Conservation (phyloP, 495 filamentous ascomycete genomes). For the Darksidea phi region DNA sequence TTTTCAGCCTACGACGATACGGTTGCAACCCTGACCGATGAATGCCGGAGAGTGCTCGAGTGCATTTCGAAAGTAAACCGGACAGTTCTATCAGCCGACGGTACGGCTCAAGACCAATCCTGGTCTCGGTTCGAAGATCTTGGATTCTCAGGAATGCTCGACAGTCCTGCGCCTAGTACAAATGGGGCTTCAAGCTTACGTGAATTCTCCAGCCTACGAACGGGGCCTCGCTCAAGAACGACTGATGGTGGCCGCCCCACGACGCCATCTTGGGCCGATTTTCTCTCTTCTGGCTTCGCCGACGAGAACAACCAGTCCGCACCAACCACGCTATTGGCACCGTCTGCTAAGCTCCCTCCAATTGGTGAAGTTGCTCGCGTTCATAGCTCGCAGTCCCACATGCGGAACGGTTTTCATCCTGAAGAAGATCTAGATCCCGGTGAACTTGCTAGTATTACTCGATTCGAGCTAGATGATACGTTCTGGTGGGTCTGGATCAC, state of each 20-base stretch:
- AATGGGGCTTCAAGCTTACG: constrained; percentile 18
- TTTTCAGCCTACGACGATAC: constrained; percentile 90
- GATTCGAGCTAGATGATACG: constrained; percentile 85
- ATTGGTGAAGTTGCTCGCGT: constrained; percentile 65
- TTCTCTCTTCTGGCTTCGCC: constrained; percentile 87
- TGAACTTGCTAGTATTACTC: constrained; percentile 86
- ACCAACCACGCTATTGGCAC: constrained; percentile 67
- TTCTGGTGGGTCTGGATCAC: constrained; percentile 99
- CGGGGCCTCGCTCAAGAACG: constrained; percentile 60
- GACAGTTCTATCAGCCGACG: constrained; percentile 56
- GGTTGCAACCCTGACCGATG: constrained; percentile 81
- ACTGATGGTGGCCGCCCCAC: constrained; percentile 77
- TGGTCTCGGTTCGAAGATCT: constrained; percentile 98
- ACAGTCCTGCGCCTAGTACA: constrained; percentile 18
- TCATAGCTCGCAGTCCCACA: constrained; percentile 86
- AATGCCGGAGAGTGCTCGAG: constrained; percentile 85
- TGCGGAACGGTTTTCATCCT: constrained; percentile 57
- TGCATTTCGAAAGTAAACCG: constrained; percentile 87
- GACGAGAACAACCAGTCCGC: constrained; percentile 61
- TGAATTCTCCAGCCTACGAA: constrained; percentile 50
- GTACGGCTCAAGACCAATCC: constrained; percentile 70
- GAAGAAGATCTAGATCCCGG: constrained; percentile 77
- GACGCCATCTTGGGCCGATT: constrained; percentile 97
- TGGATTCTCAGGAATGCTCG: constrained; percentile 69
- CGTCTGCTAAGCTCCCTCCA: constrained; percentile 89